Base-by-base conservation (phyloP, 306 rosid genomes). In the Begonia fuchsioides region DNA sequence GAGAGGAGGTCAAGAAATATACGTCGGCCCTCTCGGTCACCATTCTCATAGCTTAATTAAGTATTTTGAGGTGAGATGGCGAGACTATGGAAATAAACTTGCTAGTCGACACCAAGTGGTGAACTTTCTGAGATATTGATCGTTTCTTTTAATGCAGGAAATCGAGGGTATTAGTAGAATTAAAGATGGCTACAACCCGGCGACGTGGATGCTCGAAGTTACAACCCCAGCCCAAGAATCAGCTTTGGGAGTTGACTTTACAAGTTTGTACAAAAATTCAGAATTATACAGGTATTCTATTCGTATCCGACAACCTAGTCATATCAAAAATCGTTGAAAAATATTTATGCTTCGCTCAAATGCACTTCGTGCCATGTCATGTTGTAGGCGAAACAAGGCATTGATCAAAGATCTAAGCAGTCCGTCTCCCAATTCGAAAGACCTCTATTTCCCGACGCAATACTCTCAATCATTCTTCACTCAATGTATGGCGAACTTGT, bases 121-220 rank as follows among this genome's bases (percentile, higher is more conserved):
- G 16, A 44, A 12, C 15, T 26, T 10, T 12, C 52, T 56, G 32
- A 56, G 13, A 46, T 41, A 56, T 2, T 1, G 5, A 14, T 44
- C 6, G 16, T 15, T 46, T 2, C 15, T 26, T 14, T 54, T 55
- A 49, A 44, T 53, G 6, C 12, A 76, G 94, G 62, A 58, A 11
- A 59, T 80, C 49, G 68, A 68, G 47, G 87, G 87, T 59, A 44
- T 73, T 17, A 58, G 66, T 11, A 81, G 71, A 68, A 81, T 80
- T 38, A 81, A 75, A 54, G 82, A 78, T 49, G 94, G 93, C 9
- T 78, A 80, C 62, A 83, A 88, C 48, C 96, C 96, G 9, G 96
- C 95, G 43, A 83, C 96, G n/a, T 88, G 96, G 96, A 83, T 88
- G 94, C 17, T 88, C 56, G 95, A 88, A 52, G 68, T 76, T 55